phyloP scores from a whole-genome alignment of 306 rosid genomes.

The Acacia melanoxylon region DNA sequence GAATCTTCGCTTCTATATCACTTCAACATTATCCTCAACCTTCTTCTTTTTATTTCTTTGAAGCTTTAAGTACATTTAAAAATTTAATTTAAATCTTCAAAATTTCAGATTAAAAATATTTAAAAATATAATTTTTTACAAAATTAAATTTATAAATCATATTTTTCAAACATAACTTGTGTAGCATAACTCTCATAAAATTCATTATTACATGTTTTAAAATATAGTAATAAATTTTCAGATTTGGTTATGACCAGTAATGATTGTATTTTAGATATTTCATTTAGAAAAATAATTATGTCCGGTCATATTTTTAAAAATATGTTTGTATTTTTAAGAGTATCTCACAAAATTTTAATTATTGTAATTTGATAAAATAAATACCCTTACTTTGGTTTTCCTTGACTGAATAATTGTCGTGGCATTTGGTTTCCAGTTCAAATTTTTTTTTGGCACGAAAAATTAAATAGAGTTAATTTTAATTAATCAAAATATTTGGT shows the following conservation, averaged over 20 bases:
- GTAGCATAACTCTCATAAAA: too few relatives aligned
- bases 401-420: too few relatives aligned
- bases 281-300: not conserved
- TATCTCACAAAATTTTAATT: not conserved
- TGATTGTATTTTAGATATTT: too few relatives aligned
- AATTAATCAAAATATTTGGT: too few relatives aligned
- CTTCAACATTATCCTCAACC: not conserved
- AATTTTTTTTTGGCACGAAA: too few relatives aligned
- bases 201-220: not conserved
- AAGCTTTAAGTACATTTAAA: too few relatives aligned
- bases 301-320: not conserved
- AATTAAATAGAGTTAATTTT: too few relatives aligned
- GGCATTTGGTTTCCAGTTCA: too few relatives aligned
- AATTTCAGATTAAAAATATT: not conserved
- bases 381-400: not conserved
- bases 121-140: not conserved
- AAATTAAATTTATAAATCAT: too few relatives aligned
- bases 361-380: not conserved
- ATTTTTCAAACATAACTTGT: too few relatives aligned
- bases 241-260: too few relatives aligned
- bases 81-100: too few relatives aligned
- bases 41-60: not conserved
- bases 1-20: not conserved
- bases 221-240: not conserved
- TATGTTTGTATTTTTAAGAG: not conserved